Base-by-base conservation (phyloP, 1,284 basidiomycete species). In the Tausonia pullulans region DNA sequence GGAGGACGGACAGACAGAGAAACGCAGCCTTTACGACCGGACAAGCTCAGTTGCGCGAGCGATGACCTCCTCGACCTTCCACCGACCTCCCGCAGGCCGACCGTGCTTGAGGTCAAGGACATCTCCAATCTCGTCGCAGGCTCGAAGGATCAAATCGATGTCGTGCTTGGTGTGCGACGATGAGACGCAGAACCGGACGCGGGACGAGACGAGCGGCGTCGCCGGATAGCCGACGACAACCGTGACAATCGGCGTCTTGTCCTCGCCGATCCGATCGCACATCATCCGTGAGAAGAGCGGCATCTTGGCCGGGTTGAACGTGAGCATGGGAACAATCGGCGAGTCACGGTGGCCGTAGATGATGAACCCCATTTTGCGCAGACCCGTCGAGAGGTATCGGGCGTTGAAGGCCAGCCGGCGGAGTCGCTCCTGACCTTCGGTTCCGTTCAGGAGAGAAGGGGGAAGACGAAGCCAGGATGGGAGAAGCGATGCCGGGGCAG, bases 121-220 rank as follows among this genome's bases (percentile, higher is more conserved):
- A 71, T 87, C 85, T 43, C 96, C 95, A 67, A 98, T 80, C 77
- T 98, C 94, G 77, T 97, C 91, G 73, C 88, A 93, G 5, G 95
- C 94, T 53, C 82, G 79, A 55, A 99, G 79, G 46, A 98, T 78
- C 43, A 81, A 79, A 78, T 98, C 95, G 63, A 98, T 85, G 72
- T 99, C 96, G 72, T 93, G 87, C 80, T 98, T 98, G 66, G 95
- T 98, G 79, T 98, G 95, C 62, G 91, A 81, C 4, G 95, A 89
- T 64, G 88, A 92, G 39, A 98, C 81, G 74, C 96, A 98, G 81
- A 98, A 98, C 71, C 95, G 82, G 51, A 95, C 92, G 41, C 55
- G 55, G 45, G 86, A 85, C 2, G 90, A 90, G 68, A 94, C 86
- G 58, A 98, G 84, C 8, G 93, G 87, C 39, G 94, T 97, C 0